A percentile compares a stretch with the other conserved stretches of the same genome.
phyloP scores from a whole-genome alignment of 257 asterid species.

The Solanum dulcamara region DNA sequence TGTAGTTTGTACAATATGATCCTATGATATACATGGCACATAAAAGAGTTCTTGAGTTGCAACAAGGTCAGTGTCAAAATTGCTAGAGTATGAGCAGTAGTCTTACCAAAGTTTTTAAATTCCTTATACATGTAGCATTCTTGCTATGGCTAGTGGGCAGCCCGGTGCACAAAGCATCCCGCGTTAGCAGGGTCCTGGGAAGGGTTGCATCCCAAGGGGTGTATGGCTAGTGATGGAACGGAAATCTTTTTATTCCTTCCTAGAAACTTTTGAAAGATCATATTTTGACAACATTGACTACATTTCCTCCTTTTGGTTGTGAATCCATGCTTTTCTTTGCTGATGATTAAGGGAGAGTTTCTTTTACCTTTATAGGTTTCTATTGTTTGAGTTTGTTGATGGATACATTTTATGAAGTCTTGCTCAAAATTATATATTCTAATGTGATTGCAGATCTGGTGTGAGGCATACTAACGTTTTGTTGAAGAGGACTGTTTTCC shows the following conservation, averaged over 20 bases:
- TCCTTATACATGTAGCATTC: neutral
- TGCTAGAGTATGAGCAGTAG: neutral
- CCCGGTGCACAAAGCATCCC: neutral
- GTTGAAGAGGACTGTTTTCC: conserved; percentile 73
- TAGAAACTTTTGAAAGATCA: neutral
- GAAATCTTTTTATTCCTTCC: neutral
- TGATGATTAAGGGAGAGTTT: neutral
- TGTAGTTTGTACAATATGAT: neutral
- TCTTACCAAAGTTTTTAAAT: neutral
- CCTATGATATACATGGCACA: neutral
- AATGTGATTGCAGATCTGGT: conserved; percentile 59
- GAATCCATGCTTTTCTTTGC: neutral
- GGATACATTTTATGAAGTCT: neutral
- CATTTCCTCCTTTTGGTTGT: neutral
- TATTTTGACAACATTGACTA: neutral
- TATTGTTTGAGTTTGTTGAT: neutral
- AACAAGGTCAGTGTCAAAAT: neutral
- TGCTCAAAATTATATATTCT: neutral
- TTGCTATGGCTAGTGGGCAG: neutral
- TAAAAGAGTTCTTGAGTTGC: neutral
- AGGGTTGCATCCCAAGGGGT: neutral
- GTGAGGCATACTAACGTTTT: conserved; percentile 91
- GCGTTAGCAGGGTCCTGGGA: neutral
- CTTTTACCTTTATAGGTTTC: neutral
- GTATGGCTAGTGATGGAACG: neutral